Evolutionary conservation across 2,329 filamentous ascomycete species (phyloP).

Genomic region (Rhynchosporium graminicola): DNA sequence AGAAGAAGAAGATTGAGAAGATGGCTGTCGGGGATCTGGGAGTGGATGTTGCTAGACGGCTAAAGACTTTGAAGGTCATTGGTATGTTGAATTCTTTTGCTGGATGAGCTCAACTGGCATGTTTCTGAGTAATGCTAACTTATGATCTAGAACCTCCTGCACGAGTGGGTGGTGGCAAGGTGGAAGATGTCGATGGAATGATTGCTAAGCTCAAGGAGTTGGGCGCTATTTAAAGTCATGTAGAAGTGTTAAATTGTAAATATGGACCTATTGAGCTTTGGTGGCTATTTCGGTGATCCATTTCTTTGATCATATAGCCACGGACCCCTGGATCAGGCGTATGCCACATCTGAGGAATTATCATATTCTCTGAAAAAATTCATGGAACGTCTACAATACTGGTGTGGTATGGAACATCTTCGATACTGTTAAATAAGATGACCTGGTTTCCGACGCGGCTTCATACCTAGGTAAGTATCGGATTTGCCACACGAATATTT

Average conservation of each 20-base stretch:
- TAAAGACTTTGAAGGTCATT: conserved; percentile 89
- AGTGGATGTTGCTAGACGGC: conserved; percentile 68
- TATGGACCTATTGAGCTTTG: not conserved
- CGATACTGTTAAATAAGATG: too few relatives aligned
- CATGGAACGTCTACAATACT: too few relatives aligned
- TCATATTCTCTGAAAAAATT: too few relatives aligned
- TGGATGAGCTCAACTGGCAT: not conserved
- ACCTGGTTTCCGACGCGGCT: too few relatives aligned
- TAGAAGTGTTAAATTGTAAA: conserved; percentile 15
- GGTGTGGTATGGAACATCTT: too few relatives aligned
- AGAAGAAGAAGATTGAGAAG: conserved; percentile 99
- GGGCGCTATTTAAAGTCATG: conserved; percentile 57
- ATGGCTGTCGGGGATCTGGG: conserved; percentile 82
- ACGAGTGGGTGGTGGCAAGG: conserved; percentile 92
- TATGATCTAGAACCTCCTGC: conserved; percentile 69
- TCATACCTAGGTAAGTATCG: too few relatives aligned
- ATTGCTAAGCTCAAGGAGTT: conserved; percentile 93
- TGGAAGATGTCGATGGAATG: conserved; percentile 95
- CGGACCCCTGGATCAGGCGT: too few relatives aligned
- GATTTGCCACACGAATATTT: too few relatives aligned
- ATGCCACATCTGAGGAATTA: too few relatives aligned
- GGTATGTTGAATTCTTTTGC: conserved; percentile 53
- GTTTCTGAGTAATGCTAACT: conserved; percentile 24
- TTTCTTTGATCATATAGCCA: too few relatives aligned
- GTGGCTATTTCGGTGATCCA: too few relatives aligned